Evolutionary conservation across 1,139 yeast genomes (phyloP), one percentile per base, ranked within the genome.

Genomic region (Schizosaccharomyces versatilis): DNA sequence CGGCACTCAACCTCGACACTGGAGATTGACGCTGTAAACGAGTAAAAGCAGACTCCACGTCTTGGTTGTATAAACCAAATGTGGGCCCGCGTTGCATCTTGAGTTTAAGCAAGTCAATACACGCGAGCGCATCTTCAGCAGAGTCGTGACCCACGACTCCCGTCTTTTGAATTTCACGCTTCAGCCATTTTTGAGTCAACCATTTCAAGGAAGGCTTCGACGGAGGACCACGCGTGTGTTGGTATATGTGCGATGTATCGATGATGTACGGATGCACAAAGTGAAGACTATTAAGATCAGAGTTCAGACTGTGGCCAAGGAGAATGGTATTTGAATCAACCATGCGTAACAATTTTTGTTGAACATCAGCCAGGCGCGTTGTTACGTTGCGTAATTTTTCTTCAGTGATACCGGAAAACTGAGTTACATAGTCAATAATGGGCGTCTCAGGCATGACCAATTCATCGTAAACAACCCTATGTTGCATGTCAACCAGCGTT

Each of bases 251-350:
- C 0, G 96, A 84, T 0, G 98, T 90, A 64, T 90, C 98, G 47
- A 90, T 79, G 12, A 88, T 72, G 41, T 71, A 73, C 7, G 75
- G 73, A 65, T 86, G 96, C 19, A 84, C 72, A 51, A 90, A 62
- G 59, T 94, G 70, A 73, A 90, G 72, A n/a, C 84, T 84, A 61
- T 80, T 79, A 65, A 90, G 67, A 67, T 90, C 98, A 64, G 84
- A 84, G 62, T 90, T 96, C 54, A 90, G 70, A 0, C 98, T 95
- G 67, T 90, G 98, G 0, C 98, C 98, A 3, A 90, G 73, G 6
- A 90, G 67, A 38, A 85, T 77, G 56, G 69, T 72, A 6, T 59
- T 71, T 0, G 93, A 78, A 62, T 83, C 93, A 2, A 90, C 75
- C 24, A 84, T 70, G 1, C 65, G 61, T 5, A 75, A 57, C 10